phyloP scores from a whole-genome alignment of 164 flowering plant genomes.

The Kingdonia uniflora region DNA sequence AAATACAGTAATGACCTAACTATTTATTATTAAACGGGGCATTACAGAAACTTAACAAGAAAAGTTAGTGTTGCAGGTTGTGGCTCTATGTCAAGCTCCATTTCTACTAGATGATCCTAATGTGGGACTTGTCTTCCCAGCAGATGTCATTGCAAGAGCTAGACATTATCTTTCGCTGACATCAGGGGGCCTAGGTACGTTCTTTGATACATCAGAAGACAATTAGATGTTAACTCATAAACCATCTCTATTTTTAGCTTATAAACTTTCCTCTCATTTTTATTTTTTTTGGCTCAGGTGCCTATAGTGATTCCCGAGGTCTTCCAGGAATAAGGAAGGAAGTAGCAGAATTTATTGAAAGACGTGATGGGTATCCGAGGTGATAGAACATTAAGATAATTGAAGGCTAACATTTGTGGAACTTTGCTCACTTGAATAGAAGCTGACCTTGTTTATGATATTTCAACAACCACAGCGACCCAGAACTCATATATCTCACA shows the following conservation, averaged over 20 bases:
- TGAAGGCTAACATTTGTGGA: neutral
- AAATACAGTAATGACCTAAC: too few relatives aligned
- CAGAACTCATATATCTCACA: slow-evolving; percentile 93
- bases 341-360: slow-evolving; percentile 85
- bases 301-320: slow-evolving; percentile 97
- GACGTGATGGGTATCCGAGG: slow-evolving; percentile 99
- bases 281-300: slow-evolving; percentile 41
- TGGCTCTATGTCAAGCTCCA: slow-evolving; percentile 98
- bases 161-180: slow-evolving; percentile 81
- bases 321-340: slow-evolving; percentile 92
- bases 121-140: slow-evolving; percentile 90
- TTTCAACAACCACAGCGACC: slow-evolving; percentile 51
- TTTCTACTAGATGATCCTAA: slow-evolving; percentile 92
- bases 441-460: slow-evolving; percentile 12
- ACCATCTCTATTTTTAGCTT: too few relatives aligned
- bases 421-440: slow-evolving; percentile 6
- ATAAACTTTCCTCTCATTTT: too few relatives aligned
- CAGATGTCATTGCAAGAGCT: slow-evolving; percentile 95
- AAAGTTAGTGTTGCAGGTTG: slow-evolving; percentile 45
- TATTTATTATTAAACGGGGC: too few relatives aligned
- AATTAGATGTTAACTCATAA: too few relatives aligned
- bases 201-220: neutral
- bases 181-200: slow-evolving; percentile 87
- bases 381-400: slow-evolving; percentile 15
- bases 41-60: slow-evolving; percentile 6